Percentiles rank a stretch among this genome's conserved stretches.
Evolutionary conservation across 2,329 filamentous ascomycete species (phyloP).

Genomic region (Neofusicoccum laricinum): DNA sequence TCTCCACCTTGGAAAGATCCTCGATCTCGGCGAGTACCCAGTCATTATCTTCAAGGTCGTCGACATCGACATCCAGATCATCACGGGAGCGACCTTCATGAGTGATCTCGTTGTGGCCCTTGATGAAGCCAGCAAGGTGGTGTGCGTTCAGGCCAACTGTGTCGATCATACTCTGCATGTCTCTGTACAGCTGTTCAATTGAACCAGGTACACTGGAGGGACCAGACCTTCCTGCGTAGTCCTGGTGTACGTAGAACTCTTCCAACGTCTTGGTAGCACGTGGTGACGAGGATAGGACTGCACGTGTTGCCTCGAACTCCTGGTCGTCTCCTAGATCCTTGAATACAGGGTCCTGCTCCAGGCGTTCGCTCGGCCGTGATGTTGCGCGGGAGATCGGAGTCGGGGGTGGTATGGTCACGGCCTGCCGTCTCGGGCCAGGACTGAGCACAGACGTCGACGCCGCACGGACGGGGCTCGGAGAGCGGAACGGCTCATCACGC

Average conservation of each 20-base stretch:
- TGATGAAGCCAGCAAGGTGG: constrained; percentile 57
- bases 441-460: constrained; percentile 47
- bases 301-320: constrained; percentile 43
- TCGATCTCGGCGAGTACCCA: constrained; percentile 77
- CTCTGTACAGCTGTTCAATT: constrained; percentile 61
- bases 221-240: constrained; percentile 39
- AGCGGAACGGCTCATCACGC: constrained; percentile 59
- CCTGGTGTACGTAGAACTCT: constrained; percentile 61
- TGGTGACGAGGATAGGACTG: neutral
- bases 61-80: constrained; percentile 55
- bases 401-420: constrained; percentile 31
- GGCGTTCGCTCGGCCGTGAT: constrained; percentile 28
- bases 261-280: neutral
- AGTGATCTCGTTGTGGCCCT: constrained; percentile 57
- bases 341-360: constrained; percentile 36
- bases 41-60: constrained; percentile 53
- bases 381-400: constrained; percentile 25
- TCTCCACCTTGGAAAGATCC: constrained; percentile 61
- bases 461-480: constrained; percentile 69
- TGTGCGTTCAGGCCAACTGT: constrained; percentile 84
- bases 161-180: constrained; percentile 93
- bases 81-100: constrained; percentile 58
- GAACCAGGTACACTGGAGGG: constrained; percentile 45
- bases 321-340: constrained; percentile 53
- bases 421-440: constrained; percentile 25